Evolutionary conservation across 768 basidiomycete species (phyloP), one percentile per base, ranked within the genome.

Genomic region (Bullera alba): DNA sequence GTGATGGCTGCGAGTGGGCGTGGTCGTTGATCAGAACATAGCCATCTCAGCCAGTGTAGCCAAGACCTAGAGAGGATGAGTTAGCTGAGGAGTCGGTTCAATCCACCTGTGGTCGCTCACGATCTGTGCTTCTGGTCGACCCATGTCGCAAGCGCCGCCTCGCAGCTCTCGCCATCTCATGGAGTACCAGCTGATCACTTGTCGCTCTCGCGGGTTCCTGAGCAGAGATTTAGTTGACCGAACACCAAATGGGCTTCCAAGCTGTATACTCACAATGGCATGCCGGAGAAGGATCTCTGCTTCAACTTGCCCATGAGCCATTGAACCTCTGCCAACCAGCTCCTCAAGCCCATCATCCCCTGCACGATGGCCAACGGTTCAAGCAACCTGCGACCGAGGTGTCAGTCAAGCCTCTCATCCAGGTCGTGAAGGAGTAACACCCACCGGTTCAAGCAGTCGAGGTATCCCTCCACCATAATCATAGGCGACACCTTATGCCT

Each of bases 71-170:
- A 17, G 19, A 36, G 16, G 8, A 30, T 27, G 8, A 42, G 27
- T 2, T 14, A 19, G 41, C 21, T 34, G 16, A 19, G 6, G 27
- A 28, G 42, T 14, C 17, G 10, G 17, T n/a, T 12, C 6, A 14
- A 32, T 35, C 17, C 7, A 5, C 19, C 14, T n/a, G n/a, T n/a
- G 15, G 16, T 4, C 5, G 55, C 65, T 58, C 37, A 63, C 61
- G 17, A 69, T 60, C 44, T 69, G 67, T 4, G 67, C 67, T 58
- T 69, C 67, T 37, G 67, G 67, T 30, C 67, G 42, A 50, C 67
- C 59, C 67, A 69, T 69, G 49, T 69, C 67, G 47, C 63, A 65
- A 50, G 67, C 47, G 35, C 67, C 67, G 6, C 67, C 67, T 14
- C 67, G 51, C 8, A 69, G 46, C 26, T 61, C 63, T 43, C 63